A percentile compares a stretch with the other conserved stretches of the same genome.
These are phyloP conservation scores for Verticillium klebahnii DNA, from an alignment of 2,329 filamentous ascomycete species.

Conservation along the genomic window DNA sequence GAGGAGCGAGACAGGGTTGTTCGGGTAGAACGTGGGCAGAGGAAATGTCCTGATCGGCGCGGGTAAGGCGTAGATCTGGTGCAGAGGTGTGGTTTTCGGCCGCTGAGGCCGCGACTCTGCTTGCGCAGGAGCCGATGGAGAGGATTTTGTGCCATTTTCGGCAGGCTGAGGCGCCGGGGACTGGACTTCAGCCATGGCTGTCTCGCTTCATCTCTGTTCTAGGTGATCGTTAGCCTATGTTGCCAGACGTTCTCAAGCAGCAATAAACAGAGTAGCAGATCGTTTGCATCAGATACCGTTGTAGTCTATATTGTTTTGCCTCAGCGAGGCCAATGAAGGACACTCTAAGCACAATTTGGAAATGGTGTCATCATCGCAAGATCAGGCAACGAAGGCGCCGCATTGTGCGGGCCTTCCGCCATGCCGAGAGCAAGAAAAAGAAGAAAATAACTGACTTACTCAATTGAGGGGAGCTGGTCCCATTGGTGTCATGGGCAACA, in stretches of 20 bases:
- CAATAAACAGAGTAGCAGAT: slow-evolving; percentile 12
- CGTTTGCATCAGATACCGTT: slow-evolving; percentile 83
- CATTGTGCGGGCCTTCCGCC: slow-evolving; percentile 3
- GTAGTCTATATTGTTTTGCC: slow-evolving; percentile 77
- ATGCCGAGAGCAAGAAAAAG: slow-evolving; percentile 4
- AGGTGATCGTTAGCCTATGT: slow-evolving; percentile 14
- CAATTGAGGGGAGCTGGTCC: slow-evolving; percentile 10
- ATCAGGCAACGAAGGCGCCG: slow-evolving; percentile 11
- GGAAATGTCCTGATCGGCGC: slow-evolving; percentile 78
- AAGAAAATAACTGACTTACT: slow-evolving; percentile 14
- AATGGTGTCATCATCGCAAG: slow-evolving; percentile 56
- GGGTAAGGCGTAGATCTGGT: slow-evolving; percentile 76
- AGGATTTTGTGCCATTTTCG: slow-evolving; percentile 7
- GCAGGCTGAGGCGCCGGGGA: slow-evolving; percentile 9
- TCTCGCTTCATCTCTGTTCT: slow-evolving; percentile 43
- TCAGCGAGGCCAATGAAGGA: slow-evolving; percentile 57
- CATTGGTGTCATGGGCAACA: neutral
- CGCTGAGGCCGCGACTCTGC: slow-evolving; percentile 10
- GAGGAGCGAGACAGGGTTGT: slow-evolving; percentile 84
- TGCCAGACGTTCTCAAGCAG: neutral
- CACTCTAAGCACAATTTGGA: slow-evolving; percentile 51
- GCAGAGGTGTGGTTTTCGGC: slow-evolving; percentile 41
- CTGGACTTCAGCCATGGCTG: slow-evolving; percentile 37
- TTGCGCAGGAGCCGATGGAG: slow-evolving; percentile 16
- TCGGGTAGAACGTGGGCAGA: slow-evolving; percentile 82